Percentiles rank a stretch among this genome's conserved stretches.
phyloP scores from a whole-genome alignment of 2,329 filamentous ascomycete species.

The Fusarium temperatum region DNA sequence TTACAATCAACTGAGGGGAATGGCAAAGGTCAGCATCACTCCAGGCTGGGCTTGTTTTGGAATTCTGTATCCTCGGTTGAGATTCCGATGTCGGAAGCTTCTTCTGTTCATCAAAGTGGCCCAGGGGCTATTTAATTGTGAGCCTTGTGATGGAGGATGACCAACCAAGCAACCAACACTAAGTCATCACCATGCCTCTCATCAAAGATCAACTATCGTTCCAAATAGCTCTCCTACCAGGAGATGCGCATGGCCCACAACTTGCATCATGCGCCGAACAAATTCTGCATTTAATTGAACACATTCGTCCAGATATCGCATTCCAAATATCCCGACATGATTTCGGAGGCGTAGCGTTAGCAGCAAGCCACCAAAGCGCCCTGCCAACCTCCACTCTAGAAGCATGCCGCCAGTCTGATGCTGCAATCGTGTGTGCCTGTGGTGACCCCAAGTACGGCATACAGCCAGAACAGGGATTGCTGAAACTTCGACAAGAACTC shows the following conservation, averaged over 20 bases:
- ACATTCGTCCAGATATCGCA: not conserved
- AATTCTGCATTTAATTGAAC: conserved; percentile 3
- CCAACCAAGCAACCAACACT: not conserved
- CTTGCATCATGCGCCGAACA: conserved; percentile 7
- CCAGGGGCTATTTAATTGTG: not conserved
- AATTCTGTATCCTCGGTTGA: not conserved
- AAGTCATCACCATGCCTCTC: not conserved
- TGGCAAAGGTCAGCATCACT: not conserved
- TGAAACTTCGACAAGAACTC: conserved; percentile 75
- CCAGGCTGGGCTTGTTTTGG: not conserved
- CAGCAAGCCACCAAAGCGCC: not conserved
- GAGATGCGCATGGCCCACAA: conserved; percentile 12
- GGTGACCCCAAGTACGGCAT: conserved; percentile 4
- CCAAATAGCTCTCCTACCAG: conserved; percentile 10
- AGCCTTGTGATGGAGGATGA: not conserved
- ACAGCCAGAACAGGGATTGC: conserved; percentile 71
- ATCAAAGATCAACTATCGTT: not conserved
- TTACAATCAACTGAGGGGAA: not conserved
- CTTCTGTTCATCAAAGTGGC: not conserved
- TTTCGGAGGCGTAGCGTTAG: conserved; percentile 2
- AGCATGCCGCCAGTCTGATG: conserved; percentile 11
- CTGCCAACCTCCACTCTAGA: conserved; percentile 12
- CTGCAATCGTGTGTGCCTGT: conserved; percentile 11
- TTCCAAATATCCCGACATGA: conserved; percentile 14
- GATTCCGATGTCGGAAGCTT: conserved; percentile 7